Conservation (phyloP, 2,329 filamentous ascomycete genomes). For the Aspergillus novofumigatus region DNA sequence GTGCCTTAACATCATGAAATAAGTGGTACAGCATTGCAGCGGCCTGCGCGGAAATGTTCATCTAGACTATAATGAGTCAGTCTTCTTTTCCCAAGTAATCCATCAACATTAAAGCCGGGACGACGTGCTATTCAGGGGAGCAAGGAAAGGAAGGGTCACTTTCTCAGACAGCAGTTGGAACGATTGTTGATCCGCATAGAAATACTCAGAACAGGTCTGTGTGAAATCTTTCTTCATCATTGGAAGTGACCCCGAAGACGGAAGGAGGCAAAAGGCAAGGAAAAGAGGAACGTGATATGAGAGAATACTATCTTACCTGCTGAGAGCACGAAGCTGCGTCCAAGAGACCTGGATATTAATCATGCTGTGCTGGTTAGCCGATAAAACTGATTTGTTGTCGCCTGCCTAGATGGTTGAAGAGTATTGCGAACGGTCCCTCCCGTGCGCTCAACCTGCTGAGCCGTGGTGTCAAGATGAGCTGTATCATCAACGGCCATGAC, state of each 20-base stretch:
- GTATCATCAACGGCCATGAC: slow-evolving; percentile 64
- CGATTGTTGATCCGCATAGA: slow-evolving; percentile 47
- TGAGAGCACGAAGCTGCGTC: not conserved
- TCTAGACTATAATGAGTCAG: no score
- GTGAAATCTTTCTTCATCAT: slow-evolving; percentile 57
- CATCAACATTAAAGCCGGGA: not conserved
- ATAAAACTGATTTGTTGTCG: slow-evolving; percentile 73
- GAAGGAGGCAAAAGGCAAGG: slow-evolving; percentile 2
- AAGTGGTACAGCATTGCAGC: not conserved
- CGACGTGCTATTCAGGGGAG: not conserved
- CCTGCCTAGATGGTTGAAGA: slow-evolving; percentile 68
- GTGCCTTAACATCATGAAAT: not conserved
- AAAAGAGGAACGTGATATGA: not conserved
- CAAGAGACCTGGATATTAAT: slow-evolving; percentile 1
- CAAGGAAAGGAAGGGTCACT: slow-evolving; percentile 17
- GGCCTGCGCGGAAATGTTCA: no score
- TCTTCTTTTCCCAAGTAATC: no score
- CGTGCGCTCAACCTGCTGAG: slow-evolving; percentile 59
- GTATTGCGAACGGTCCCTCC: slow-evolving; percentile 75
- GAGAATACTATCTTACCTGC: not conserved
- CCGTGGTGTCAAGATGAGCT: slow-evolving; percentile 58
- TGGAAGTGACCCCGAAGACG: slow-evolving; percentile 13
- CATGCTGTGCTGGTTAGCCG: slow-evolving; percentile 38
- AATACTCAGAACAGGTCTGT: slow-evolving; percentile 63
- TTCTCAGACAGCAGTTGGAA: slow-evolving; percentile 48